Base-by-base conservation (phyloP, 305 asterid species). In the Euphrasia arctica region DNA sequence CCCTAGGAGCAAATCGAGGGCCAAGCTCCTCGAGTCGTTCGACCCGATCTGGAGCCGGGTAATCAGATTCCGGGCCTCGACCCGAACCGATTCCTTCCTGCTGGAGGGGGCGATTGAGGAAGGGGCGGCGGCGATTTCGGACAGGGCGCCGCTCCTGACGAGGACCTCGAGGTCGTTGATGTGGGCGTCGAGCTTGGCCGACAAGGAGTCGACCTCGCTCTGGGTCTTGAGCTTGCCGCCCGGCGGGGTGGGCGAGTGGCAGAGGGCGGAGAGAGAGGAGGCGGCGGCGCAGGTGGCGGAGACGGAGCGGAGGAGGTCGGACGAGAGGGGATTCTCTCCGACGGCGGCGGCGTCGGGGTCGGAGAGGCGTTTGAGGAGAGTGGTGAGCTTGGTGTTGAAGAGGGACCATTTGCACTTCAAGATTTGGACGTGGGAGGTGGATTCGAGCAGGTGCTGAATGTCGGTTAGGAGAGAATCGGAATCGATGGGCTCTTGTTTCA, bases 1-100 rank as follows among this genome's bases (percentile, higher is more conserved):
- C 52, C 84, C 83, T 10, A 89, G 81, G 1, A 89, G 83, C 54
- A 74, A 84, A 62, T 92, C 98, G 9, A 92, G 83, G 13, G 76
- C 88, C 0, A 76, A 69, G 86, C 79, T 85, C 64, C 58, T 92
- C 97, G 9, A 84, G 56, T 85, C 93, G 58, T 80, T 66, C 0
- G 97, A 83, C 72, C 98, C 98, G 80, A 92, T 89, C 89, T 92
- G 98, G 15, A 92, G 71, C 42, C 95, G 81, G 69, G 97, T 87
- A 18, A 87, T 72, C 66, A 92, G 61, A 54, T 77, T 79, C 31
- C 88, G 80, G 27, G 90, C 75, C 81, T 89, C 98, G 27, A 75
- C 80, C 63, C 95, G 78, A 80, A 80, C 78, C 3, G 84, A 75
- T 54, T 85, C 96, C 27, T 70, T 77, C 67, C 28, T 69, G 27